Evolutionary conservation across 75 land plant species (phyloP).

Genomic region (Selaginella tamariscina): DNA sequence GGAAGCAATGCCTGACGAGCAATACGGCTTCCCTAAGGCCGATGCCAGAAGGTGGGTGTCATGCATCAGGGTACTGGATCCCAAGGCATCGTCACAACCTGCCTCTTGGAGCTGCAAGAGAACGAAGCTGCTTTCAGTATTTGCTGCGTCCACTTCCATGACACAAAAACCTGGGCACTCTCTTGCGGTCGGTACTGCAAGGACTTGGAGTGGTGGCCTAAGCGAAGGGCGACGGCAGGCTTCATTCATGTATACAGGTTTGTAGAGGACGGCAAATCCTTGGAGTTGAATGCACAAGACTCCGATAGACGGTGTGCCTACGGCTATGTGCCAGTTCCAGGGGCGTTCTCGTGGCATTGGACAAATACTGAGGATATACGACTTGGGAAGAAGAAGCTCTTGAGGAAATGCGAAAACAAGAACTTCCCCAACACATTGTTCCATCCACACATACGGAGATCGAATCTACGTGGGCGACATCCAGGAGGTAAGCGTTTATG

Average conservation of each 20-base stretch:
- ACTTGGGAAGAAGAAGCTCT: slow-evolving; percentile 81
- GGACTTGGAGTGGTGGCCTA: slow-evolving; percentile 81
- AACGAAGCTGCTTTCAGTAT: slow-evolving; percentile 95
- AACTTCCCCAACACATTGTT: slow-evolving; percentile 80
- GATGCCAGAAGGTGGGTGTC: slow-evolving; percentile 90
- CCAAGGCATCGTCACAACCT: slow-evolving; percentile 63
- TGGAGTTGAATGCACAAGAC: slow-evolving; percentile 94
- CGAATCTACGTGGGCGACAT: slow-evolving; percentile 97
- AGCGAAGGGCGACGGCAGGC: slow-evolving; percentile 42
- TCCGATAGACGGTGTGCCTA: slow-evolving; percentile 89
- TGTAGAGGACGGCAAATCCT: slow-evolving; percentile 69
- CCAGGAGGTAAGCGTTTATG: slow-evolving; percentile 62
- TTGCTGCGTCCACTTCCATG: slow-evolving; percentile 88
- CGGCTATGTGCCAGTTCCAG: slow-evolving; percentile 89
- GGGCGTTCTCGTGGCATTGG: slow-evolving; percentile 94
- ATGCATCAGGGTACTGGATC: slow-evolving; percentile 88
- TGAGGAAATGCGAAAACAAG: slow-evolving; percentile 97
- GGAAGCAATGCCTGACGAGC: slow-evolving; percentile 90
- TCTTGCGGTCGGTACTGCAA: slow-evolving; percentile 95
- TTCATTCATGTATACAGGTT: slow-evolving; percentile 85
- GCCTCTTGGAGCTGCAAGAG: slow-evolving; percentile 85
- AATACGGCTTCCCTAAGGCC: slow-evolving; percentile 94
- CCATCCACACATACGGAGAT: slow-evolving; percentile 91
- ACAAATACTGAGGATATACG: slow-evolving; percentile 73
- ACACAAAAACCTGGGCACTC: slow-evolving; percentile 63